Conservation (phyloP, 495 filamentous ascomycete species). For the Astrothelium subdiscretum region DNA sequence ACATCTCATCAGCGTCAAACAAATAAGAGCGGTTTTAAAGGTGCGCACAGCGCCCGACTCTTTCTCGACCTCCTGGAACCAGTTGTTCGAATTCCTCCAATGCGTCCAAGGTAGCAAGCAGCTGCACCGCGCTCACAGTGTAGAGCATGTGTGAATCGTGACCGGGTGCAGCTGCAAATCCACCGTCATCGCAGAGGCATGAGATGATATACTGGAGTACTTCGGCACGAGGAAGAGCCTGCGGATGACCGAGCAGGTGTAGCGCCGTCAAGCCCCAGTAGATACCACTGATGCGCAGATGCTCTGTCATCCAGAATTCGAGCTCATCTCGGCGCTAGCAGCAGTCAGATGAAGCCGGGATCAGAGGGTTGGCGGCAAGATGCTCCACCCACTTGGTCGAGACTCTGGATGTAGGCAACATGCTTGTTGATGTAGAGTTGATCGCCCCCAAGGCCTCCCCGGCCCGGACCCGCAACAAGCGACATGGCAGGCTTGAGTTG, state of each 20-base stretch:
- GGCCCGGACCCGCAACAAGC: slow-evolving; percentile 49
- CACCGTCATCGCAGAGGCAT: slow-evolving; percentile 76
- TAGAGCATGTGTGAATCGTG: slow-evolving; percentile 95
- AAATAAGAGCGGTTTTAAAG: background rate
- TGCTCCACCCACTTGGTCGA: slow-evolving; percentile 67
- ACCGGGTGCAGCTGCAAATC: slow-evolving; percentile 85
- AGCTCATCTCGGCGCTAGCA: slow-evolving; percentile 73
- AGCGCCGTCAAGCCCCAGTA: slow-evolving; percentile 93
- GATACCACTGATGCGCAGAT: slow-evolving; percentile 84
- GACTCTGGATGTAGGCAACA: slow-evolving; percentile 83
- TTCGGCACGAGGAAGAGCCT: slow-evolving; percentile 67
- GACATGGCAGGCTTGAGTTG: slow-evolving; percentile 36
- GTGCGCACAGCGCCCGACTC: slow-evolving; percentile 62
- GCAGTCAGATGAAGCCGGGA: slow-evolving; percentile 21
- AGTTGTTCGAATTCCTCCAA: slow-evolving; percentile 66
- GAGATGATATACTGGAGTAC: slow-evolving; percentile 86
- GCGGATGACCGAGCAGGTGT: slow-evolving; percentile 67
- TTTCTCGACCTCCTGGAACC: slow-evolving; percentile 52
- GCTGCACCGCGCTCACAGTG: slow-evolving; percentile 86
- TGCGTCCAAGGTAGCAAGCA: slow-evolving; percentile 73
- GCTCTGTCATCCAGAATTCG: slow-evolving; percentile 95
- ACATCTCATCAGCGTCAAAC: slow-evolving; percentile 3
- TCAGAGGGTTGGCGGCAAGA: slow-evolving; percentile 3
- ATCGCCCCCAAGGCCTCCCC: slow-evolving; percentile 32
- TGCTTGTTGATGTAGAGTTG: slow-evolving; percentile 60